Evolutionary conservation across 345 rosid species (phyloP).

Genomic region (Carallia pectinifolia): DNA sequence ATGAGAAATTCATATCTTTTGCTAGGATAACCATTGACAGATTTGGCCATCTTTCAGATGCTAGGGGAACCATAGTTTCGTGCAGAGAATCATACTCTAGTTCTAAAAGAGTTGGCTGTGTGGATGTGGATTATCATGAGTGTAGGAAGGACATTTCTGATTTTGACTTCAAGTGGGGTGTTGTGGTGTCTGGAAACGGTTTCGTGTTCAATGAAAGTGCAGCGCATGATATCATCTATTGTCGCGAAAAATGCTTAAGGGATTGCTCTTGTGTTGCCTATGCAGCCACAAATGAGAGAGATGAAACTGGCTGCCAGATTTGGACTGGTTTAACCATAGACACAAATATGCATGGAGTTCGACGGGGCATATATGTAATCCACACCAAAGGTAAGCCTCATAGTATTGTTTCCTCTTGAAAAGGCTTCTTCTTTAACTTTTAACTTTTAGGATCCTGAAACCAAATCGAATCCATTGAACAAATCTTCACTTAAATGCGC

Average conservation of each 20-base stretch:
- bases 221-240: constrained; percentile 23
- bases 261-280: constrained; percentile 44
- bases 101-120: neutral
- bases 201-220: constrained; percentile 14
- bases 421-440: no score
- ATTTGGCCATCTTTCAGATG: no score
- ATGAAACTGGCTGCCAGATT: constrained; percentile 40
- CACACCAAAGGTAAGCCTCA: no score
- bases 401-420: no score
- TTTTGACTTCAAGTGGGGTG: neutral
- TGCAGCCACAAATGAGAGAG: constrained; percentile 29
- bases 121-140: neutral
- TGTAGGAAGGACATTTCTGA: neutral
- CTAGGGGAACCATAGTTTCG: no score
- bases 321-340: constrained; percentile 20
- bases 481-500: no score
- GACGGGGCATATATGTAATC: neutral
- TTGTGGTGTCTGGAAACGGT: constrained; percentile 6
- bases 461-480: no score
- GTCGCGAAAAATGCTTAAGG: constrained; percentile 26
- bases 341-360: no score
- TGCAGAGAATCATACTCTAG: no score
- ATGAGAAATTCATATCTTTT: no score
- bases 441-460: no score
- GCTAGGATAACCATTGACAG: no score